These are phyloP conservation scores for Colletotrichum endophyticum DNA, from an alignment of 2,329 filamentous ascomycete genomes.

Conservation along the genomic window DNA sequence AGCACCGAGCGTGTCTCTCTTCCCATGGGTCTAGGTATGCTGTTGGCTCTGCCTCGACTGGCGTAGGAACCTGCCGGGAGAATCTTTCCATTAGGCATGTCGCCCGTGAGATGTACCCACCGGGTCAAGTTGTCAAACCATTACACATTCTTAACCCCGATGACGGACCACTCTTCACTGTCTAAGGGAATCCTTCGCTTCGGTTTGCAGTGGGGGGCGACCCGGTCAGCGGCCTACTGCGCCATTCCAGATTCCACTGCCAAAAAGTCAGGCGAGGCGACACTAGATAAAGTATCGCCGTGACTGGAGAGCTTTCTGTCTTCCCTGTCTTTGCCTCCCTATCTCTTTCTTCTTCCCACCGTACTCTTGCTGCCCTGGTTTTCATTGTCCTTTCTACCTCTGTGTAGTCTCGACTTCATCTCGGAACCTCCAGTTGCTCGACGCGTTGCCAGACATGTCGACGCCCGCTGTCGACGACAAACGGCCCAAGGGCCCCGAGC, in stretches of 20 bases:
- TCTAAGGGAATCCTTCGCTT: background rate
- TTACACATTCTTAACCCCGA: background rate
- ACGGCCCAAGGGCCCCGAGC: background rate
- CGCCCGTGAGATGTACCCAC: background rate
- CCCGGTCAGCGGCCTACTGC: background rate
- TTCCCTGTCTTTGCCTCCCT: background rate
- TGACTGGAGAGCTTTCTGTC: background rate
- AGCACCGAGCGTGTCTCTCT: background rate
- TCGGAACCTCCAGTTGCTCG: background rate
- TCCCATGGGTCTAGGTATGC: background rate
- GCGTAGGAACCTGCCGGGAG: no score
- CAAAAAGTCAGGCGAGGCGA: background rate
- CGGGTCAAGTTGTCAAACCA: background rate
- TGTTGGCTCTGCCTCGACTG: no score
- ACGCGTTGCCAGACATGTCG: background rate
- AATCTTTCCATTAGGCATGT: background rate
- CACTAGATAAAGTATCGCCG: background rate
- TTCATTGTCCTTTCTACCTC: background rate
- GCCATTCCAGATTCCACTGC: background rate
- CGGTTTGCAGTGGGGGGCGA: background rate
- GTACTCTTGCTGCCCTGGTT: accelerated
- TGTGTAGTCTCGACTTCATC: background rate
- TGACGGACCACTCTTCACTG: background rate
- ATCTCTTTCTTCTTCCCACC: background rate
- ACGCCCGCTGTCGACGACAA: background rate